These are phyloP conservation scores for Brassica cretica DNA, from an alignment of 345 rosid species.

Conservation along the genomic window DNA sequence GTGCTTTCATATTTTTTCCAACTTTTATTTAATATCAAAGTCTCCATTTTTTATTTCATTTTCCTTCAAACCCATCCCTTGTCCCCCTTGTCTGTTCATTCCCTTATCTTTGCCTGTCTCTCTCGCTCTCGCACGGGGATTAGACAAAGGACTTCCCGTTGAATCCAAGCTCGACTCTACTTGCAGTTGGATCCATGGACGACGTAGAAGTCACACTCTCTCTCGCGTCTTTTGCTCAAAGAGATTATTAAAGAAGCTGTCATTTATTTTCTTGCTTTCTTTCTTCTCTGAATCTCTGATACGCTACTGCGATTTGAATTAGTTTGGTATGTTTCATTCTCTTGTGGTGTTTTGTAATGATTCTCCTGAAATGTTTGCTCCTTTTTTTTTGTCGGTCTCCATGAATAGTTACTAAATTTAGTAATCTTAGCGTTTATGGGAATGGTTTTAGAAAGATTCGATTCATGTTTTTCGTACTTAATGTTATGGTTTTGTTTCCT, in stretches of 20 bases:
- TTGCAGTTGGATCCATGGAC: constrained; percentile 22
- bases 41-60: neutral
- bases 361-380: neutral
- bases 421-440: neutral
- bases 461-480: neutral
- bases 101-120: constrained; percentile 21
- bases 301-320: constrained; percentile 14
- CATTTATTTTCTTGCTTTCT: neutral
- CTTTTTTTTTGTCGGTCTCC: neutral
- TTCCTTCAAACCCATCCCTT: constrained; percentile 12
- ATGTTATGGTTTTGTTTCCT: neutral
- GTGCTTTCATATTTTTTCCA: neutral
- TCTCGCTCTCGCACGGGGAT: constrained; percentile 17
- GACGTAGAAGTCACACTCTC: constrained; percentile 24
- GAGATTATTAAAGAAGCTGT: neutral
- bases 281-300: constrained; percentile 5
- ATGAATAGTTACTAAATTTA: neutral
- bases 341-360: constrained; percentile 13
- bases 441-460: neutral
- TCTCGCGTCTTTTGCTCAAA: constrained; percentile 15
- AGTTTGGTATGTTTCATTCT: constrained; percentile 4
- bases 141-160: neutral
- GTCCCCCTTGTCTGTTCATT: neutral
- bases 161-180: constrained; percentile 18
- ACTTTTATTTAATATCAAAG: neutral